These are phyloP conservation scores for Bruguiera parviflora DNA, from an alignment of 345 rosid species.

Conservation along the genomic window DNA sequence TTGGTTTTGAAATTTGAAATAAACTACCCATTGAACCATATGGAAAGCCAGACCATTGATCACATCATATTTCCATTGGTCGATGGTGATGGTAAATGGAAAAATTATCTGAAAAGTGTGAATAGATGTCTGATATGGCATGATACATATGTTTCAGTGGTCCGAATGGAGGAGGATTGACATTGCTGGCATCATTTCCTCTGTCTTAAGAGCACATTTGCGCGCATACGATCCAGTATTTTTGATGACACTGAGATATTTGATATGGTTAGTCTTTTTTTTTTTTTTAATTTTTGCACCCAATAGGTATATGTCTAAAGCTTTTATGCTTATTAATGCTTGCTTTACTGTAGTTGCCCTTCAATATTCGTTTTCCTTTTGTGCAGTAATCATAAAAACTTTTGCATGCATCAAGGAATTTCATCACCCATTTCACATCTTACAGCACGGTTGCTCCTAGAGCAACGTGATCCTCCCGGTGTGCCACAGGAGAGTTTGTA, in stretches of 20 bases:
- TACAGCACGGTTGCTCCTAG: conserved; percentile 75
- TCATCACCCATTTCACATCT: conserved; percentile 83
- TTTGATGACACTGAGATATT: conserved; percentile 79
- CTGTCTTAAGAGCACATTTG: conserved; percentile 81
- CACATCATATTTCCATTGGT: no score
- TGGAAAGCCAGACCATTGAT: background rate
- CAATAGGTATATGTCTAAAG: background rate
- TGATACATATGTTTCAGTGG: conserved; percentile 59
- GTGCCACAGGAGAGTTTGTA: conserved; percentile 61
- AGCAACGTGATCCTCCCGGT: conserved; percentile 85
- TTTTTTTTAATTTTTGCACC: background rate
- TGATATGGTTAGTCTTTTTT: conserved; percentile 53
- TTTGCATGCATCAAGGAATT: conserved; percentile 75
- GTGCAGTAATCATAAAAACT: conserved; percentile 81
- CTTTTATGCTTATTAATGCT: background rate
- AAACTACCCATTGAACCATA: background rate
- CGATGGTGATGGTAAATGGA: background rate
- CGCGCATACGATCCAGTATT: conserved; percentile 84
- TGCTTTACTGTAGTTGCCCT: background rate
- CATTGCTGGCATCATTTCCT: conserved; percentile 85
- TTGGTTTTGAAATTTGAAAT: background rate
- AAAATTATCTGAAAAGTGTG: background rate
- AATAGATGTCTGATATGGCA: conserved; percentile 12
- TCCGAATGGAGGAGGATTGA: conserved; percentile 81
- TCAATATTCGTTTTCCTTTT: conserved; percentile 17